Base-by-base conservation (phyloP, 1,284 basidiomycete genomes). In the Vanrija pseudolonga region DNA sequence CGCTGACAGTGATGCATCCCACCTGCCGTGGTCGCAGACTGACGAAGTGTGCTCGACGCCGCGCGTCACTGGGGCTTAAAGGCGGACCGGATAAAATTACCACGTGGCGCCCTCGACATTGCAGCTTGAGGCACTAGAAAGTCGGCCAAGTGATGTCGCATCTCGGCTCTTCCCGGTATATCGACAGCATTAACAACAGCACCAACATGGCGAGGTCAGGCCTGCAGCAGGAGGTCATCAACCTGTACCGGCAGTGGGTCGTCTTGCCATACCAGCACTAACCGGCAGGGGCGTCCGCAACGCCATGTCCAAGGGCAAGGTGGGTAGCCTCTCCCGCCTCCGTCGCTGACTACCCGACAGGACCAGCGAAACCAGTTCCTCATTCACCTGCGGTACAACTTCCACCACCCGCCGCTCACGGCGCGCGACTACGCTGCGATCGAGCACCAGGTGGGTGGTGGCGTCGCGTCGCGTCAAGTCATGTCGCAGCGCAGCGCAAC, bases 351-450 rank as follows among this genome's bases (percentile, higher is more conserved):
- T n/a, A 22, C 32, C 26, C 26, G 24, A 18, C 52, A 62, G 59
- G 58, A 54, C 15, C 42, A 52, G 47, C 47, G 56, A 23, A 8
- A 47, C 37, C 60, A 63, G 14, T 78, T 78, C 56, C 57, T 76
- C 17, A 55, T 76, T 4, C 71, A 76, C 48, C 54, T 76, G 24
- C 60, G 75, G 47, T 74, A 75, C 58, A 68, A 67, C 46, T 78
- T 78, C 59, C 69, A 70, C 38, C 57, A 76, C 61, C 76, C 76
- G 6, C 61, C 59, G 20, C 50, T 78, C 12, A 60, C 63, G 15
- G 55, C 64, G 14, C 51, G 76, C 44, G 76, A 78, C 58, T 73
- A 74, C 37, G 67, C 69, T 5, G 76, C 76, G 3, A 76, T 78
- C 18, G 76, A 78, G 57, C 67, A 77, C 60, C 72, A 76, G 64